phyloP scores from a whole-genome alignment of 352 stramenopile genomes.

The Pythium volutum region DNA sequence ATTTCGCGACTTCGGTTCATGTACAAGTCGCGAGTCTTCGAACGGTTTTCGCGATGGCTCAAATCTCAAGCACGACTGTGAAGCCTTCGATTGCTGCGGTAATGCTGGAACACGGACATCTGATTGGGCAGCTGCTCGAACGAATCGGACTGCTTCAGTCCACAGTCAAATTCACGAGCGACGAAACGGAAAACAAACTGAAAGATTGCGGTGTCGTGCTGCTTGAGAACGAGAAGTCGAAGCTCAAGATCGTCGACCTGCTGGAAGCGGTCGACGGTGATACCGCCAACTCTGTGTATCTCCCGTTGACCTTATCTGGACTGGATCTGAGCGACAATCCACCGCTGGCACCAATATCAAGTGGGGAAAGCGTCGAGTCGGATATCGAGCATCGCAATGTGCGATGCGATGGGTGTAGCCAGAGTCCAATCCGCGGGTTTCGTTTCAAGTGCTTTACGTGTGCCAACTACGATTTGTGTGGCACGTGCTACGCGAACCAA shows the following conservation, averaged over 20 bases:
- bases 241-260: conserved; percentile 44
- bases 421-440: conserved; percentile 60
- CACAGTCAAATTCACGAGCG: conserved; percentile 11
- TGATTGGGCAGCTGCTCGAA: conserved; percentile 11
- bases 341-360: background rate
- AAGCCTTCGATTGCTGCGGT: background rate
- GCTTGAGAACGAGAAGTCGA: conserved; percentile 42
- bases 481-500: conserved; percentile 56
- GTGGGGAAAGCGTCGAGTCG: background rate
- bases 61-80: background rate
- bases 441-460: conserved; percentile 79
- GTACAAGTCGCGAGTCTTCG: conserved; percentile 10
- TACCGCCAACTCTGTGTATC: background rate
- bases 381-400: conserved; percentile 59
- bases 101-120: background rate
- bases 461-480: conserved; percentile 75
- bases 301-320: conserved; percentile 3
- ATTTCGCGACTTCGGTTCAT: background rate
- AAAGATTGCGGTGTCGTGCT: conserved; percentile 45
- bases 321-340: conserved; percentile 8
- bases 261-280: conserved; percentile 23
- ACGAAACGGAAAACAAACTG: conserved; percentile 18
- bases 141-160: conserved; percentile 20
- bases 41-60: conserved; percentile 5
- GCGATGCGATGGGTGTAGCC: conserved; percentile 76